A percentile compares a stretch with the other conserved stretches of the same genome.
phyloP scores from a whole-genome alignment of 2,329 filamentous ascomycete genomes.

The Paracorniculantispora psalliotae region DNA sequence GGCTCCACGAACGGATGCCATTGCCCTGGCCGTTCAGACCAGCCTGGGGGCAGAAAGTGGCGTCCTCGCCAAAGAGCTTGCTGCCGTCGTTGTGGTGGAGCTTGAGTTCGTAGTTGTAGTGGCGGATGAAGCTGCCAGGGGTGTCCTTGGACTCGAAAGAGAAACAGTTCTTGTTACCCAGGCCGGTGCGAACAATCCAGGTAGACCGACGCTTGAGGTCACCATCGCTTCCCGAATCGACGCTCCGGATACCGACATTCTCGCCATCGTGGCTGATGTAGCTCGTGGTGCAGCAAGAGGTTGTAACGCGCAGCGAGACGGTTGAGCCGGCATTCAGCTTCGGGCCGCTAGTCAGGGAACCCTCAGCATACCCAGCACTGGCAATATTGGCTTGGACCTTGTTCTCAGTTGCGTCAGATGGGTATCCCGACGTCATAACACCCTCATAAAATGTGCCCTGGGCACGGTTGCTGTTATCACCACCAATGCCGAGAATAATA shows the following conservation, averaged over 20 bases:
- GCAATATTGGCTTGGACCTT: slow-evolving; percentile 56
- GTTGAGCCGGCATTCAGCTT: slow-evolving; percentile 44
- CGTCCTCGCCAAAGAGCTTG: slow-evolving; percentile 55
- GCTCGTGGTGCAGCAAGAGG: slow-evolving; percentile 45
- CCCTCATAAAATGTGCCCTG: slow-evolving; percentile 64
- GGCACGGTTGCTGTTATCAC: slow-evolving; percentile 55
- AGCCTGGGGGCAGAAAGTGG: slow-evolving; percentile 55
- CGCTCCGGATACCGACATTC: slow-evolving; percentile 48
- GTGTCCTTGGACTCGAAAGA: slow-evolving; percentile 58
- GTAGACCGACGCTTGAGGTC: slow-evolving; percentile 47
- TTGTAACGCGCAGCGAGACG: slow-evolving; percentile 52
- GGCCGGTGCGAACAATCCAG: slow-evolving; percentile 50
- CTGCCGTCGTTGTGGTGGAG: slow-evolving; percentile 47
- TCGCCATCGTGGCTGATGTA: slow-evolving; percentile 50
- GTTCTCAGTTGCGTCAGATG: slow-evolving; percentile 53
- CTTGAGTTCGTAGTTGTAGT: slow-evolving; percentile 47
- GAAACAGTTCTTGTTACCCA: slow-evolving; percentile 51
- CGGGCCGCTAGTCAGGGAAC: slow-evolving; percentile 43
- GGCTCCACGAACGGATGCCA: slow-evolving; percentile 54
- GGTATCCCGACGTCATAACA: slow-evolving; percentile 59
- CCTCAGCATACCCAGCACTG: slow-evolving; percentile 49
- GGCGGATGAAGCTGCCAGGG: slow-evolving; percentile 54
- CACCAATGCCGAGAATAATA: slow-evolving; percentile 66
- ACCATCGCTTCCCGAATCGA: slow-evolving; percentile 45
- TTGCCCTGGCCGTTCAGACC: slow-evolving; percentile 47